phyloP scores from a whole-genome alignment of 192 early-diverging fungal species.

The Dispira parvispora region DNA sequence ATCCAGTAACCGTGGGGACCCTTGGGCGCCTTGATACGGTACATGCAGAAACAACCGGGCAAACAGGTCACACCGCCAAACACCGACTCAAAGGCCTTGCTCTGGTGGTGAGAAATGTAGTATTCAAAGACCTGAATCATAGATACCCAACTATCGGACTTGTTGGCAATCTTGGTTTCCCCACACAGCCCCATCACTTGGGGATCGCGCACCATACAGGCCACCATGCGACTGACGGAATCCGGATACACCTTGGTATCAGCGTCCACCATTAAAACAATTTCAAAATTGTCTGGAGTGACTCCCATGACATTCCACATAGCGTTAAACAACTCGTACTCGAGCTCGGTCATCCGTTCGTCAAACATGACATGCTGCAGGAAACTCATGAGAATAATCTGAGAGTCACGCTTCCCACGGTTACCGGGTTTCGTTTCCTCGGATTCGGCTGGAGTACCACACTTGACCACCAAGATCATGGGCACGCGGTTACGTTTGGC shows the following conservation, averaged over 20 bases:
- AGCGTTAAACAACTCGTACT: conserved; percentile 63
- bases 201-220: conserved; percentile 53
- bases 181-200: conserved; percentile 60
- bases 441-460: conserved; percentile 44
- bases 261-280: conserved; percentile 69
- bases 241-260: conserved; percentile 71
- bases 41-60: conserved; percentile 78
- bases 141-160: conserved; percentile 55
- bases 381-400: conserved; percentile 92
- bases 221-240: conserved; percentile 49
- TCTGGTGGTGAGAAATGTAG: conserved; percentile 68
- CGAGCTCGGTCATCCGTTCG: conserved; percentile 68
- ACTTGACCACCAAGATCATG: conserved; percentile 59
- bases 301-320: conserved; percentile 58
- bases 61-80: conserved; percentile 75
- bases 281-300: conserved; percentile 58
- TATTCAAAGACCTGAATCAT: conserved; percentile 83
- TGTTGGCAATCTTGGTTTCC: conserved; percentile 70
- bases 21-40: conserved; percentile 70
- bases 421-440: conserved; percentile 56
- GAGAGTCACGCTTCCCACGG: conserved; percentile 93
- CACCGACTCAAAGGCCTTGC: conserved; percentile 71
- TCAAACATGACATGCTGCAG: conserved; percentile 79
- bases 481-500: conserved; percentile 44
- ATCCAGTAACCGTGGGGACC: conserved; percentile 60